Base-by-base conservation (phyloP, 2,329 filamentous ascomycete species). In the Niveomyces coronatus region DNA sequence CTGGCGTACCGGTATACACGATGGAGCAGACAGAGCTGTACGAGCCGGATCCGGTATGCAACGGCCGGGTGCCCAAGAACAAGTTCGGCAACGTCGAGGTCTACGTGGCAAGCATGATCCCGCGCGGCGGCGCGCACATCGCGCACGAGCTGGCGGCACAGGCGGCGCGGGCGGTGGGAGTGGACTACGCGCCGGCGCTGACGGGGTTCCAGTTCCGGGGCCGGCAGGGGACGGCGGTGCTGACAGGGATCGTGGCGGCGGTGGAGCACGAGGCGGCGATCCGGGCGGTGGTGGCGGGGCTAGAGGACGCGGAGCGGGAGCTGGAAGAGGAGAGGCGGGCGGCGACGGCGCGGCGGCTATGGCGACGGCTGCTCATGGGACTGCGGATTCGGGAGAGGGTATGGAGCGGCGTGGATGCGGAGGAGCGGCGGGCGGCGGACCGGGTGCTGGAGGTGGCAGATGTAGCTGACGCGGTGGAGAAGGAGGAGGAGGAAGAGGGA, bases 61-160 rank as follows among this genome's bases (percentile, higher is more conserved):
- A 78, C 36, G 88, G 87, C 1, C 67, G 69, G 10, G 72, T 96
- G 2, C 89, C 91, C 0, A 89, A 85, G 61, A 98, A 98, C 54
- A 79, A 82, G 14, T 98, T 86, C 57, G 87, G 87, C 9, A 98
- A 98, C 53, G 80, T 96, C 42, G 91, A 96, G 52, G 74, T 94
- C 27, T 96, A 89, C 55, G 87, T 94, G 9, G 80, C 85, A 0
- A 85, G 78, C 44, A 96, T 98, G 91, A 70, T 96, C 1, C 91
- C 91, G 0, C 61, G 63, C 28, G 89, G 91, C 0, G 88, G 85
- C 2, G 71, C 77, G 2, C 86, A 96, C 55, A 64, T 96, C 17
- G 50, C 58, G 5, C 61, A 69, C 41, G 62, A 71, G 32, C 51
- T 80, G 35, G 81, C 84, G 1, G 66, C 74, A 2, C 73, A 74